These are phyloP conservation scores for Cyclospora cayetanensis DNA, from an alignment of 169 alveolate genomes.

Conservation along the genomic window DNA sequence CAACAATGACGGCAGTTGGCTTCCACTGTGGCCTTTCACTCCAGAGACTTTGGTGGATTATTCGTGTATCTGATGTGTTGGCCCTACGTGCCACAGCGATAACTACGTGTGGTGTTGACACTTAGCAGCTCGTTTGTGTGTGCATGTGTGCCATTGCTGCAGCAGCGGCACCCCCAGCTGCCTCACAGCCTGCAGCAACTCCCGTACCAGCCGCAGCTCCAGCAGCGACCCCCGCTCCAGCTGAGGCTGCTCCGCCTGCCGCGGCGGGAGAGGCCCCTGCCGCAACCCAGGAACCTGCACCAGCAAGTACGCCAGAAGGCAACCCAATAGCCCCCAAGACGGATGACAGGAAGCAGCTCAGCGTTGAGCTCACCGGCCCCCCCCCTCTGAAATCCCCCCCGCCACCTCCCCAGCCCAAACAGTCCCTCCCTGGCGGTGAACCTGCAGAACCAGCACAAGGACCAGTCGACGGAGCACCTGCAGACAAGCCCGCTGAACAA, in stretches of 20 bases:
- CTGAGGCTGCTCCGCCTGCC: background rate
- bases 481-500: background rate
- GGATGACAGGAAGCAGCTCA: slow-evolving; percentile 19
- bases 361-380: background rate
- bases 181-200: background rate
- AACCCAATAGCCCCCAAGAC: too few species aligned
- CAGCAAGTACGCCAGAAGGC: background rate
- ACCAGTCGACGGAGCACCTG: background rate
- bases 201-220: background rate
- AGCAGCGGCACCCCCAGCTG: background rate
- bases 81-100: too few species aligned
- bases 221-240: background rate
- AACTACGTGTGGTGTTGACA: too few species aligned
- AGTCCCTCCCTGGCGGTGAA: background rate
- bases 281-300: background rate
- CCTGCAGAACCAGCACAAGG: background rate
- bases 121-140: too few species aligned
- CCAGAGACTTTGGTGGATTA: too few species aligned
- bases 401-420: slow-evolving; percentile 31
- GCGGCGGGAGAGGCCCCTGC: background rate
- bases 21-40: too few species aligned
- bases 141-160: background rate
- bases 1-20: too few species aligned
- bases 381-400: slow-evolving; percentile 29
- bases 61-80: background rate